phyloP scores from a whole-genome alignment of 768 basidiomycete species.

The Pisolithus microcarpus region DNA sequence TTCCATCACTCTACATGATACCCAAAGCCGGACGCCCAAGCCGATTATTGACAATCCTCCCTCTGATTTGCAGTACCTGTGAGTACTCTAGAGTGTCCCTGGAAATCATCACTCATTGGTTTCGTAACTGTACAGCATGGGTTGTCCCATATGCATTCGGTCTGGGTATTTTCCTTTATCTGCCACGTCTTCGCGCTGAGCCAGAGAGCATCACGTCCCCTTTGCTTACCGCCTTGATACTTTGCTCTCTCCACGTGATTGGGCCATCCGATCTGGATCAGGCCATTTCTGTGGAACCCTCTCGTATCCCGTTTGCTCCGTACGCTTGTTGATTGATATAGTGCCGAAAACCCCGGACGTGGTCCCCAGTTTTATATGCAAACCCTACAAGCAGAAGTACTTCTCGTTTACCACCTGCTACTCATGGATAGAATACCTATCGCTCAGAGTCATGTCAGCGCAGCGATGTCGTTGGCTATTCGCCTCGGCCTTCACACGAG shows the following conservation, averaged over 20 bases:
- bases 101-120: neutral
- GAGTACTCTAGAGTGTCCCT: neutral
- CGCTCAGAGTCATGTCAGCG: conserved; percentile 50
- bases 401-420: conserved; percentile 61
- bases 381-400: conserved; percentile 53
- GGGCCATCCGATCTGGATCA: conserved; percentile 20
- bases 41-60: no score
- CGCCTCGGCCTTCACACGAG: no score
- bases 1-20: no score
- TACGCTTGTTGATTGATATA: conserved; percentile 37
- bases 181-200: conserved; percentile 37
- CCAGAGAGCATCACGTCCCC: conserved; percentile 40
- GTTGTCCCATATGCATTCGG: conserved; percentile 49
- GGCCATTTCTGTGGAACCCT: conserved; percentile 31
- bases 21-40: no score
- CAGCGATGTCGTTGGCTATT: no score
- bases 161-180: conserved; percentile 62
- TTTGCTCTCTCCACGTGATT: conserved; percentile 50
- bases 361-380: conserved; percentile 39
- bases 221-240: conserved; percentile 41
- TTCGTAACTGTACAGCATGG: conserved; percentile 10
- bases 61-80: no score
- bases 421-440: conserved; percentile 51
- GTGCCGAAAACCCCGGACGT: conserved; percentile 26
- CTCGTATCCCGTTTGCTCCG: conserved; percentile 47